Percentiles rank a stretch among this genome's conserved stretches.
phyloP scores from a whole-genome alignment of 768 basidiomycete species.

The Macrolepiota albuminosa region DNA sequence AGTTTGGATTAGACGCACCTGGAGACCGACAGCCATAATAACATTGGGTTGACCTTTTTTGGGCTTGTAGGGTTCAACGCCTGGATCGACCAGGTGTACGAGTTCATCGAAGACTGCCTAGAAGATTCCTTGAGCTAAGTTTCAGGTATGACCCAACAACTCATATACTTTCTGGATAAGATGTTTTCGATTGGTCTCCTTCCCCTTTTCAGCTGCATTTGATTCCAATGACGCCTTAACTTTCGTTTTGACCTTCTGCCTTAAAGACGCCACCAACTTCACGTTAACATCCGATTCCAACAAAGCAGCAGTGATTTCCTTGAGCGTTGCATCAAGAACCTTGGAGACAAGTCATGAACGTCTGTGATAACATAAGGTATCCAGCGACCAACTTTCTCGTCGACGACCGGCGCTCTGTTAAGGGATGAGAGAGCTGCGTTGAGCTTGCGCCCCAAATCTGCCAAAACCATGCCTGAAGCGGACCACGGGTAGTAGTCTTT shows the following conservation, averaged over 20 bases:
- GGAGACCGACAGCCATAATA: constrained; percentile 96
- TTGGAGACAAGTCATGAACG: constrained; percentile 26
- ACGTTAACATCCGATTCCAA: constrained; percentile 98
- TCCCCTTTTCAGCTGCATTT: constrained; percentile 60
- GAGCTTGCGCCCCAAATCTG: constrained; percentile 90
- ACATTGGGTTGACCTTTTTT: constrained; percentile 93
- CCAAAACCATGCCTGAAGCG: constrained; percentile 75
- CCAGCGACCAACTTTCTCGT: constrained; percentile 69
- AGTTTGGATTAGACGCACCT: constrained; percentile 44
- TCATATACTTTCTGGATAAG: constrained; percentile 80
- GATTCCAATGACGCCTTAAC: constrained; percentile 78
- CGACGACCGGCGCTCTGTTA: constrained; percentile 79
- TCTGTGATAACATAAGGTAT: neutral
- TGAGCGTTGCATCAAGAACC: constrained; percentile 92
- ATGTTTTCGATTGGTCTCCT: constrained; percentile 79
- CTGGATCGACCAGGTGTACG: constrained; percentile 91
- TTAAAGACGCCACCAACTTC: constrained; percentile 83
- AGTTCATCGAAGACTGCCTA: constrained; percentile 97
- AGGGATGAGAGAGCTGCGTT: constrained; percentile 91
- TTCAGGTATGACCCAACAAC: neutral
- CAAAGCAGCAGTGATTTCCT: constrained; percentile 91
- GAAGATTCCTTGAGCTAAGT: neutral
- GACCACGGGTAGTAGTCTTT: constrained; percentile 11
- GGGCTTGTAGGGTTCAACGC: constrained; percentile 93
- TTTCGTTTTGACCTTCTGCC: constrained; percentile 87